A percentile compares a stretch with the other conserved stretches of the same genome.
These are phyloP conservation scores for Mycosphaerella sp. DNA, from an alignment of 2,329 filamentous ascomycete species.

Conservation along the genomic window DNA sequence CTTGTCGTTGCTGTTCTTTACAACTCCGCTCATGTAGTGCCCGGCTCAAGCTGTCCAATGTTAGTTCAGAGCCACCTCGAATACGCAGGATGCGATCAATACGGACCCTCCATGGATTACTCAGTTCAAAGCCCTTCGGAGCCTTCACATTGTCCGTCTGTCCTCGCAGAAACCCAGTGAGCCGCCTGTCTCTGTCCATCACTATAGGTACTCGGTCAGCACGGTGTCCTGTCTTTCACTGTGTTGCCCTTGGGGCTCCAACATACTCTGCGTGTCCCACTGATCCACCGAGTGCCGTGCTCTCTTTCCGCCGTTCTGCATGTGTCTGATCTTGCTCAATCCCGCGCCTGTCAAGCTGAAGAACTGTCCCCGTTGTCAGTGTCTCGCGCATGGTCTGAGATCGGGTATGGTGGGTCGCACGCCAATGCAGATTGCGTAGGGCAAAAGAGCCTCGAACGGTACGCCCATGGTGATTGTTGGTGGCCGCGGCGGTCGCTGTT, in stretches of 20 bases:
- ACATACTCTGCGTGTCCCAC: slow-evolving; percentile 56
- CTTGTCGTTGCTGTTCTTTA: background rate
- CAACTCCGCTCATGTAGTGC: slow-evolving; percentile 5
- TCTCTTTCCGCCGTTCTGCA: slow-evolving; percentile 58
- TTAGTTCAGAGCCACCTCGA: slow-evolving; percentile 1
- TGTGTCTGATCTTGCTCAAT: slow-evolving; percentile 51
- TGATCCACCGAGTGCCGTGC: slow-evolving; percentile 53
- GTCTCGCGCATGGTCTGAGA: background rate
- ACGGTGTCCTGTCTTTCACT: background rate
- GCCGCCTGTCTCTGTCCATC: slow-evolving; percentile 59
- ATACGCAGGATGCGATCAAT: background rate
- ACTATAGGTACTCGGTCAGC: slow-evolving; percentile 39
- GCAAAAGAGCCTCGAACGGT: slow-evolving; percentile 59
- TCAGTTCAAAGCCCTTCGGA: slow-evolving; percentile 58
- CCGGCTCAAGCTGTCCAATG: slow-evolving; percentile 8
- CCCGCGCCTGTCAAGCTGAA: slow-evolving; percentile 55
- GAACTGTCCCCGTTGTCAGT: slow-evolving; percentile 42
- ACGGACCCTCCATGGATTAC: slow-evolving; percentile 61
- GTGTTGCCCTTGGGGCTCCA: background rate
- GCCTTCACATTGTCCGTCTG: slow-evolving; percentile 55
- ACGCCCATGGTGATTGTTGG: slow-evolving; percentile 48
- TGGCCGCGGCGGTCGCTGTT: slow-evolving; percentile 2
- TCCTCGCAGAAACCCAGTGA: slow-evolving; percentile 56
- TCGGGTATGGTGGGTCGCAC: slow-evolving; percentile 36
- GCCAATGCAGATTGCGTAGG: slow-evolving; percentile 57